These are phyloP conservation scores for Grosmannia huntii DNA, from an alignment of 2,329 filamentous ascomycete genomes.

Conservation along the genomic window DNA sequence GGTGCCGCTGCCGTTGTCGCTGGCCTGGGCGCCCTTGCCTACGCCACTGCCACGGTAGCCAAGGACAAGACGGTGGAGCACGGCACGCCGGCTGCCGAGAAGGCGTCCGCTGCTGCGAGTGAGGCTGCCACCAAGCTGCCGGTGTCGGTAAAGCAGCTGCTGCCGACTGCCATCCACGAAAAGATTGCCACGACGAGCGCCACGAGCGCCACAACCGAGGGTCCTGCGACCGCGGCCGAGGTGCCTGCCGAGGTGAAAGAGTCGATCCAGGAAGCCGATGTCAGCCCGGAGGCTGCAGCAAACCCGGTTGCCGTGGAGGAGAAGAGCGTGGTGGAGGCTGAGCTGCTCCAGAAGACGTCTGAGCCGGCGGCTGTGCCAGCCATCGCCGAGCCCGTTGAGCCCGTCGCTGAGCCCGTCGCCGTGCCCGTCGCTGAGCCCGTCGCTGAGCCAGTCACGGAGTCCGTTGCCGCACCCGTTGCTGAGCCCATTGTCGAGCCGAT, in stretches of 20 bases:
- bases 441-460: background rate
- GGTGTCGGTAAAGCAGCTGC: slow-evolving; percentile 36
- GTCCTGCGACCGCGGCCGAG: slow-evolving; percentile 28
- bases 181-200: slow-evolving; percentile 23
- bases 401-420: background rate
- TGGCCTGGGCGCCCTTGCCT: slow-evolving; percentile 18
- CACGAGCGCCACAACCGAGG: slow-evolving; percentile 26
- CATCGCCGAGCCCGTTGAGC: too few species aligned
- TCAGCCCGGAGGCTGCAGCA: slow-evolving; percentile 57
- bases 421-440: background rate
- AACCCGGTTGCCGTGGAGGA: slow-evolving; percentile 57
- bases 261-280: slow-evolving; percentile 43
- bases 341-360: slow-evolving; percentile 50
- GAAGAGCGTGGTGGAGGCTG: slow-evolving; percentile 61
- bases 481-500: too few species aligned
- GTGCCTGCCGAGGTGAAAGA: slow-evolving; percentile 45
- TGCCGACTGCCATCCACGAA: slow-evolving; percentile 37
- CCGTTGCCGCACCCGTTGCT: too few species aligned
- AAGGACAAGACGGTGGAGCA: slow-evolving; percentile 26
- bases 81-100: background rate
- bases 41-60: slow-evolving; percentile 18
- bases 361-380: slow-evolving; percentile 19
- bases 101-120: background rate
- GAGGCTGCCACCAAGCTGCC: slow-evolving; percentile 33
- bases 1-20: slow-evolving; percentile 25